Evolutionary conservation across 2,329 filamentous ascomycete species (phyloP).

Genomic region (Microdochium bolleyi): DNA sequence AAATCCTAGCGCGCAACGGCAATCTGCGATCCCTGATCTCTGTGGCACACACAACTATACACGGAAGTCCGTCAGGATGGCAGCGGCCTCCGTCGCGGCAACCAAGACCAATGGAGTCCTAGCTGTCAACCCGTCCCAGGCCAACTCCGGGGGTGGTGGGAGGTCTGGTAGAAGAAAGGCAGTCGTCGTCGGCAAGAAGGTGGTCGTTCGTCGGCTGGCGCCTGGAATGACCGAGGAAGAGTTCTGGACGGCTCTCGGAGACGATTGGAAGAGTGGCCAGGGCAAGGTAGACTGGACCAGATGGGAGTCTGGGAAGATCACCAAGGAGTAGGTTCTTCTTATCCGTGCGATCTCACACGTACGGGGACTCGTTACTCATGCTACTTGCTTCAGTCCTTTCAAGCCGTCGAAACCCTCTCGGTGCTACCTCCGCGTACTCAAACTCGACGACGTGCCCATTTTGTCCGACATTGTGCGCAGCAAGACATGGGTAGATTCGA

Average conservation of each 20-base stretch:
- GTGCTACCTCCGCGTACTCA: conserved; percentile 76
- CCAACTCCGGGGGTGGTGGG: conserved; percentile 25
- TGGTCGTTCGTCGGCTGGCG: conserved; percentile 76
- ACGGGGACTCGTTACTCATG: background rate
- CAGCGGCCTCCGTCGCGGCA: conserved; percentile 2
- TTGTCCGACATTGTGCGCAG: conserved; percentile 65
- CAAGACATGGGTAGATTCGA: conserved; percentile 71
- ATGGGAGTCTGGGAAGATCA: conserved; percentile 62
- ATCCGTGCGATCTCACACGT: background rate
- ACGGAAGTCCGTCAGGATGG: background rate
- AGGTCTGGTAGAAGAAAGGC: conserved; percentile 38
- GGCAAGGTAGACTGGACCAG: conserved; percentile 81
- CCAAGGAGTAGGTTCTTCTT: conserved; percentile 60
- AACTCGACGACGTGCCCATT: conserved; percentile 55
- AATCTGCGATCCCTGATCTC: background rate
- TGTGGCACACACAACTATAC: background rate
- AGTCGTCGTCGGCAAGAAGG: conserved; percentile 63
- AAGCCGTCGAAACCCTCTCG: conserved; percentile 77
- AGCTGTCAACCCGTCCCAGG: conserved; percentile 36
- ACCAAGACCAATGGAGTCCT: conserved; percentile 44
- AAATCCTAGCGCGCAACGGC: background rate
- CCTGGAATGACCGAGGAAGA: conserved; percentile 78
- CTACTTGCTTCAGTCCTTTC: conserved; percentile 50
- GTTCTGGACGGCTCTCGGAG: conserved; percentile 63
- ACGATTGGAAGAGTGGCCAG: conserved; percentile 72